Evolutionary conservation across 2,329 filamentous ascomycete genomes (phyloP), one percentile per base, ranked within the genome.

Genomic region (Grosmannia serpens): DNA sequence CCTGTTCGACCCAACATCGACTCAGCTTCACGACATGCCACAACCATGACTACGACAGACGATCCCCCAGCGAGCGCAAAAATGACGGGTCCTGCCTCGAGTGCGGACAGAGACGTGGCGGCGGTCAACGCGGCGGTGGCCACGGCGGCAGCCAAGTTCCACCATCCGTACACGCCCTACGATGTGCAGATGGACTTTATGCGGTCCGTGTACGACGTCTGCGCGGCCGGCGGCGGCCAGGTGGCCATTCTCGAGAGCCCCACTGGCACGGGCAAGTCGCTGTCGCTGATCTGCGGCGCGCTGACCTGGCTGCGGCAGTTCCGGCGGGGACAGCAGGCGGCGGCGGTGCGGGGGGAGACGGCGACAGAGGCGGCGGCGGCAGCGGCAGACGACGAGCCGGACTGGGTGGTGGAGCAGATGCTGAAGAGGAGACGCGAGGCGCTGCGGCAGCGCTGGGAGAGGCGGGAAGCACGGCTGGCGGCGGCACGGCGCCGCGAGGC

Each of bases 221-320:
- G 96, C 29, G 85, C 95, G 64, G 67, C 67, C 27, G 81, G 81
- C 5, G 71, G 87, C 49, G 86, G 88, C 10, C 89, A 91, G 67
- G 78, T 96, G 53, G 91, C 89, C 33, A 91, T 96, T 50, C 85
- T 96, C 52, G 91, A 96, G 69, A 95, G 89, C 52, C 91, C 91
- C n/a, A 96, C 91, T 49, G 91, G 91, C 70, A 87, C 83, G 62
- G 91, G 91, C 51, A 96, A 96, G 79, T 96, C 91, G 1, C 73
- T 96, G 51, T 96, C 91, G 63, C 77, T 96, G 31, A 94, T 96
- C 62, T 96, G 91, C 68, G 88, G 87, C 47, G 86, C 91, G 7
- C 71, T 96, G 66, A 95, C 91, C 3, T 96, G 91, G 91, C 77
- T 96, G n/a, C 85, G 91, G 53, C 82, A 89, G 59, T 82, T 91